Evolutionary conservation across 371 early-diverging fungal species (phyloP).

Genomic region (Capillidium rhysosporum): DNA sequence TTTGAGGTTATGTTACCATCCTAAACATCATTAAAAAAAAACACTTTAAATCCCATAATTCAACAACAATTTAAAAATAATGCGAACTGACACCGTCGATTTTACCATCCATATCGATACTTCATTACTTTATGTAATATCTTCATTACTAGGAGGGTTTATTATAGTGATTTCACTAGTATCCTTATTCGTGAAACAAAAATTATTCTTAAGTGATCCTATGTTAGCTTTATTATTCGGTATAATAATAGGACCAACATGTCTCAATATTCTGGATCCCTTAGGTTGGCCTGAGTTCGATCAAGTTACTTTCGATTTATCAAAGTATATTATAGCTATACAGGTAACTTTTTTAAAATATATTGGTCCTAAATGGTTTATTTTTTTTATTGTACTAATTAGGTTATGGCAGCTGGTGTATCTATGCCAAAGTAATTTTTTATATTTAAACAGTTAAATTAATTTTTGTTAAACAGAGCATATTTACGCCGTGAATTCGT

Average conservation of each 20-base stretch:
- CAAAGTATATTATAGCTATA: slow-evolving; percentile 59
- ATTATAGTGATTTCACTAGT: slow-evolving; percentile 70
- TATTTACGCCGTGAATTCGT: slow-evolving; percentile 36
- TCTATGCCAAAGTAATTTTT: slow-evolving; percentile 42
- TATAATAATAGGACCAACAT: slow-evolving; percentile 62
- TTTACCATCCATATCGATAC: not conserved
- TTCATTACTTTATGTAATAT: not conserved
- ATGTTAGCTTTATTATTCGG: slow-evolving; percentile 77
- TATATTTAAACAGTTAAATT: slow-evolving; percentile 5
- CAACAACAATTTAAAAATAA: not conserved
- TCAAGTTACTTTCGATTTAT: slow-evolving; percentile 38
- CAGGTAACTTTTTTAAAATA: slow-evolving; percentile 20
- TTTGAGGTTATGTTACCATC: too few relatives aligned
- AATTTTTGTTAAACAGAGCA: slow-evolving; percentile 18
- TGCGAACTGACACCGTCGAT: not conserved
- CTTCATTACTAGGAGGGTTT: slow-evolving; percentile 42
- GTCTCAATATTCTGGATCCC: slow-evolving; percentile 37
- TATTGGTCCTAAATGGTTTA: not conserved
- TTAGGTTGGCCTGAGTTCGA: slow-evolving; percentile 22
- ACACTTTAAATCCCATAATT: not conserved
- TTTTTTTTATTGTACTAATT: slow-evolving; percentile 1
- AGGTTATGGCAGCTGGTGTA: slow-evolving; percentile 76
- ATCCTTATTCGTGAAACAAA: slow-evolving; percentile 80
- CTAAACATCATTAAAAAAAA: too few relatives aligned
- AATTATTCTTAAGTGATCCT: slow-evolving; percentile 77